phyloP scores from a whole-genome alignment of 2,329 filamentous ascomycete genomes.

The Aspergillus japonicus region DNA sequence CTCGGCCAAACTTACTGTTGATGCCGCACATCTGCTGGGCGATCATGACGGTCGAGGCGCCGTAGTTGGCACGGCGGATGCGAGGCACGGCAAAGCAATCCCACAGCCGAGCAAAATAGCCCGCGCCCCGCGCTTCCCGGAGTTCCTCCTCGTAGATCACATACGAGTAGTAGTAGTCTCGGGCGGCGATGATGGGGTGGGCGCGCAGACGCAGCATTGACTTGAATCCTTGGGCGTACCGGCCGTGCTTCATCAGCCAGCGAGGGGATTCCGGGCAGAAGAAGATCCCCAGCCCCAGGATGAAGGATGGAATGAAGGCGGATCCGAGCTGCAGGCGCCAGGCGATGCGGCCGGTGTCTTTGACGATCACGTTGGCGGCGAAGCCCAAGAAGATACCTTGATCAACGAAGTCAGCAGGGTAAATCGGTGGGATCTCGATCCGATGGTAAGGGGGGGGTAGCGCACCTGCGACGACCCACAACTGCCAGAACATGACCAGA shows the following conservation, averaged over 20 bases:
- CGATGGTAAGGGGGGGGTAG: no score
- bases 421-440: no score
- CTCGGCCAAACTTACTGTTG: slow-evolving; percentile 41
- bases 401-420: no score
- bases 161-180: slow-evolving; percentile 62
- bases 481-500: slow-evolving; percentile 55
- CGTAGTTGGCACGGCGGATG: slow-evolving; percentile 63
- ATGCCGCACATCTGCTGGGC: slow-evolving; percentile 67
- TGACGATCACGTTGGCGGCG: slow-evolving; percentile 63
- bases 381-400: slow-evolving; percentile 62
- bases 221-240: slow-evolving; percentile 12
- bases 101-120: slow-evolving; percentile 59
- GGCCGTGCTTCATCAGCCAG: slow-evolving; percentile 27
- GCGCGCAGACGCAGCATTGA: slow-evolving; percentile 23
- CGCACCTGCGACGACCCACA: slow-evolving; percentile 32
- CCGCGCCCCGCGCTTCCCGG: slow-evolving; percentile 45
- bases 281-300: slow-evolving; percentile 41
- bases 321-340: slow-evolving; percentile 65
- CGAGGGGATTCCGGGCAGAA: slow-evolving; percentile 31
- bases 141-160: slow-evolving; percentile 49
- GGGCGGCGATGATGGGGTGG: slow-evolving; percentile 47
- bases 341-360: slow-evolving; percentile 54
- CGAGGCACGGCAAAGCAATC: slow-evolving; percentile 49
- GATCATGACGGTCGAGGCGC: slow-evolving; percentile 76
- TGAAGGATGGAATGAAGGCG: slow-evolving; percentile 63